Percentiles rank a stretch among this genome's conserved stretches.
phyloP scores from a whole-genome alignment of 306 rosid species.

The Inga leiocalycina region DNA sequence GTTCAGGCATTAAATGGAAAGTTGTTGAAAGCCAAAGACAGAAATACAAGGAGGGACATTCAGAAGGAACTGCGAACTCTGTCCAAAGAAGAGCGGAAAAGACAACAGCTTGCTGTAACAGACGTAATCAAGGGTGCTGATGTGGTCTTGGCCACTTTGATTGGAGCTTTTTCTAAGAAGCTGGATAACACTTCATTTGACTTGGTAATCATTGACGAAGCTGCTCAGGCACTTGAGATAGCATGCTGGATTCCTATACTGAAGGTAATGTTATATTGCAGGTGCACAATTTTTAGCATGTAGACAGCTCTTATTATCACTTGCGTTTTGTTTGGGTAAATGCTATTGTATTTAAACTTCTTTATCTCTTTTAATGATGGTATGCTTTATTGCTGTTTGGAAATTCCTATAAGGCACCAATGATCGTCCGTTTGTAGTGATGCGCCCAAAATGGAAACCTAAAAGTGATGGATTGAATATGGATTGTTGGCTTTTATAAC shows the following conservation, averaged over 20 bases:
- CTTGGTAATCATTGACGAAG: constrained; percentile 95
- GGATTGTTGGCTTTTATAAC: constrained; percentile 4
- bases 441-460: constrained; percentile 21
- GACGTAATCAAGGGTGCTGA: constrained; percentile 91
- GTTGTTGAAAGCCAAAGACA: constrained; percentile 88
- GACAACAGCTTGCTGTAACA: constrained; percentile 94
- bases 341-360: not conserved
- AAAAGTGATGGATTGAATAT: constrained; percentile 9
- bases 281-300: not conserved
- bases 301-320: not conserved
- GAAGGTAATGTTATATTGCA: constrained; percentile 64
- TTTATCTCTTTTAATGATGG: constrained; percentile 22
- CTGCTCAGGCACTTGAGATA: constrained; percentile 99
- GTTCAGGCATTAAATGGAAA: constrained; percentile 90
- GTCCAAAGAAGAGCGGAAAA: constrained; percentile 93
- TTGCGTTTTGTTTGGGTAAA: constrained; percentile 17
- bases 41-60: constrained; percentile 78
- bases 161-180: constrained; percentile 81
- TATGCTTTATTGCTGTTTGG: constrained; percentile 28
- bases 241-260: constrained; percentile 94
- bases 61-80: constrained; percentile 92
- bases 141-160: constrained; percentile 87
- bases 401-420: constrained; percentile 21
- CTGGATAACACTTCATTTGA: constrained; percentile 81
- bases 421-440: constrained; percentile 19